These are phyloP conservation scores for Calocybe indica DNA, from an alignment of 768 basidiomycete species.

Conservation along the genomic window DNA sequence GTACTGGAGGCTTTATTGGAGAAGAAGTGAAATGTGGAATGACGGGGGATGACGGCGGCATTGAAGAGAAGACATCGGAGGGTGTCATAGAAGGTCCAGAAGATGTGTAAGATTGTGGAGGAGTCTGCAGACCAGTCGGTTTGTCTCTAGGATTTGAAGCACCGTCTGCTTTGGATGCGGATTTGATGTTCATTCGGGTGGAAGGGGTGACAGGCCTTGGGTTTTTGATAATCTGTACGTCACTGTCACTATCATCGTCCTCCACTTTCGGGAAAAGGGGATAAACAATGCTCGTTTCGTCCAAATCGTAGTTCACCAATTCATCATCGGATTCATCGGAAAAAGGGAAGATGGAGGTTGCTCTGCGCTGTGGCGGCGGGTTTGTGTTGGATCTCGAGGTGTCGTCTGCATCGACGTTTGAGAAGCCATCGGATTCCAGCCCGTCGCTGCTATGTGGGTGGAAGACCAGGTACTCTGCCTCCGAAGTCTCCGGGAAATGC, in stretches of 20 bases:
- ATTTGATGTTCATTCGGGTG: not conserved
- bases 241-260: slow-evolving; percentile 22
- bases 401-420: too few relatives aligned
- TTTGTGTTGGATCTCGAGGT: too few relatives aligned
- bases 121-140: slow-evolving; percentile 29
- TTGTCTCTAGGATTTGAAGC: not conserved
- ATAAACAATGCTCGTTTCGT: slow-evolving; percentile 35
- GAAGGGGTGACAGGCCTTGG: slow-evolving; percentile 6
- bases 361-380: not conserved
- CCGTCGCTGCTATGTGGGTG: too few relatives aligned
- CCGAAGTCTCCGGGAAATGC: slow-evolving; percentile 1
- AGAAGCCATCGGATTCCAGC: too few relatives aligned
- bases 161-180: not conserved
- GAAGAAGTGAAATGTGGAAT: slow-evolving; percentile 10
- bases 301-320: slow-evolving; percentile 32
- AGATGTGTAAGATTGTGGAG: slow-evolving; percentile 30
- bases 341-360: not conserved
- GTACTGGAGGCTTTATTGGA: slow-evolving; percentile 11
- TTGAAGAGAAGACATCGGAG: slow-evolving; percentile 14
- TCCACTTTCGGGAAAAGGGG: slow-evolving; percentile 14
- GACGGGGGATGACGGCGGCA: slow-evolving; percentile 14
- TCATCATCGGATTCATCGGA: slow-evolving; percentile 20
- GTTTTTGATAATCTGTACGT: slow-evolving; percentile 28
- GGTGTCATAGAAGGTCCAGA: slow-evolving; percentile 17
- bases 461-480: not conserved